phyloP scores from a whole-genome alignment of 2,329 filamentous ascomycete species.

The Penicillium sclerotiorum region DNA sequence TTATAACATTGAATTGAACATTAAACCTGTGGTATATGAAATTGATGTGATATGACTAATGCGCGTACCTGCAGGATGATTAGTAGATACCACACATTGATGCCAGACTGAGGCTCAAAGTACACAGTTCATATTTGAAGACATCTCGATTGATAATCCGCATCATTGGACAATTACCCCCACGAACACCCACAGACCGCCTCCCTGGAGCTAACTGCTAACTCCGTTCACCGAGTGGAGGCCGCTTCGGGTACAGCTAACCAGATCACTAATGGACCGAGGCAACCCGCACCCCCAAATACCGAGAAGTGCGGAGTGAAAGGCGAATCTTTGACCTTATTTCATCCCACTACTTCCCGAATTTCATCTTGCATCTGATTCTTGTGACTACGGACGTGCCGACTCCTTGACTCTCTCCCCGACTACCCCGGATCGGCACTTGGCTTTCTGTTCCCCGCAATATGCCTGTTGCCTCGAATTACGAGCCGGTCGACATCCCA shows the following conservation, averaged over 20 bases:
- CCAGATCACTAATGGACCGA: constrained; percentile 15
- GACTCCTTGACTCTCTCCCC: constrained; percentile 3
- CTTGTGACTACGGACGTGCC: background rate
- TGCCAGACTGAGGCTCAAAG: too few relatives aligned
- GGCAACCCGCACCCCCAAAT: constrained; percentile 16
- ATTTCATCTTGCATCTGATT: background rate
- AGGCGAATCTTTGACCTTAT: background rate
- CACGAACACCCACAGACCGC: too few relatives aligned
- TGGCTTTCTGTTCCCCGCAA: constrained; percentile 23
- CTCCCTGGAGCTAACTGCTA: background rate
- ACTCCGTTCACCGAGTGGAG: background rate
- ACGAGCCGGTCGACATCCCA: constrained; percentile 69
- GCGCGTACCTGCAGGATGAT: too few relatives aligned
- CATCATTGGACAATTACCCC: too few relatives aligned
- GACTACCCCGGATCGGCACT: constrained; percentile 15
- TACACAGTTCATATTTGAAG: too few relatives aligned
- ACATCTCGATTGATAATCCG: too few relatives aligned
- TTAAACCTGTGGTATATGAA: too few relatives aligned
- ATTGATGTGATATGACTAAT: too few relatives aligned
- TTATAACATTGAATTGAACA: too few relatives aligned
- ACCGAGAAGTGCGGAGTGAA: constrained; percentile 22
- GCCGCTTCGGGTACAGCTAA: constrained; percentile 16
- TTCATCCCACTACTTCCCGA: background rate
- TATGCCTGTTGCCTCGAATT: constrained; percentile 74
- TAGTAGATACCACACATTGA: too few relatives aligned